phyloP scores from a whole-genome alignment of 345 rosid species.

The Theobroma cacao region DNA sequence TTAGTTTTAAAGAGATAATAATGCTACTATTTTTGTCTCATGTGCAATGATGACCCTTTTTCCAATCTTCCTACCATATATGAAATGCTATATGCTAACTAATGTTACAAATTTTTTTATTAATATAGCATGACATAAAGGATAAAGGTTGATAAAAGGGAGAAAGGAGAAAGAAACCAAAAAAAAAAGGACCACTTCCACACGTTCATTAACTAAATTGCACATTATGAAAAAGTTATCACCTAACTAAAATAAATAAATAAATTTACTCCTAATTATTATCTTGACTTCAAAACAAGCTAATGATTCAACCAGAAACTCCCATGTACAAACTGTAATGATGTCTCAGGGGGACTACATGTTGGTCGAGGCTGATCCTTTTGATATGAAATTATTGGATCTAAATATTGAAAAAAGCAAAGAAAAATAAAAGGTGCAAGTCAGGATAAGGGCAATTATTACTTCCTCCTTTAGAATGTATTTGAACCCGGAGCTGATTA shows the following conservation, averaged over 20 bases:
- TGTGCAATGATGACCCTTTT: background rate
- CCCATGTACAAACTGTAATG: background rate
- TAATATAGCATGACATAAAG: background rate
- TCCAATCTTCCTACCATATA: too few species aligned
- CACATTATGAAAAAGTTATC: background rate
- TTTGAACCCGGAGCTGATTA: too few species aligned
- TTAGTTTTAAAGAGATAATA: too few species aligned
- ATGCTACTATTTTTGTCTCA: background rate
- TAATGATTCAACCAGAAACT: background rate
- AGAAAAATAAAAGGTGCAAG: too few species aligned
- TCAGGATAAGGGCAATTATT: too few species aligned
- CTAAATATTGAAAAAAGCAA: background rate
- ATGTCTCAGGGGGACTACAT: background rate
- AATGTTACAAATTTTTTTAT: background rate
- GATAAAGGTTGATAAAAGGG: background rate
- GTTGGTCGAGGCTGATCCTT: background rate
- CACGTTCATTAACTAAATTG: background rate
- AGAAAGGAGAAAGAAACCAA: background rate
- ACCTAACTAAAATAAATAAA: background rate
- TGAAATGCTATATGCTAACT: background rate
- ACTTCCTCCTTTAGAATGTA: too few species aligned
- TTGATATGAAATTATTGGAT: background rate
- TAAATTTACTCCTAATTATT: background rate
- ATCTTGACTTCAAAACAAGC: slow-evolving; percentile 6
- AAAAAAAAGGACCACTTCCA: background rate